These are phyloP conservation scores for Phytophthora melonis DNA, from an alignment of 352 stramenopile species.

Conservation along the genomic window DNA sequence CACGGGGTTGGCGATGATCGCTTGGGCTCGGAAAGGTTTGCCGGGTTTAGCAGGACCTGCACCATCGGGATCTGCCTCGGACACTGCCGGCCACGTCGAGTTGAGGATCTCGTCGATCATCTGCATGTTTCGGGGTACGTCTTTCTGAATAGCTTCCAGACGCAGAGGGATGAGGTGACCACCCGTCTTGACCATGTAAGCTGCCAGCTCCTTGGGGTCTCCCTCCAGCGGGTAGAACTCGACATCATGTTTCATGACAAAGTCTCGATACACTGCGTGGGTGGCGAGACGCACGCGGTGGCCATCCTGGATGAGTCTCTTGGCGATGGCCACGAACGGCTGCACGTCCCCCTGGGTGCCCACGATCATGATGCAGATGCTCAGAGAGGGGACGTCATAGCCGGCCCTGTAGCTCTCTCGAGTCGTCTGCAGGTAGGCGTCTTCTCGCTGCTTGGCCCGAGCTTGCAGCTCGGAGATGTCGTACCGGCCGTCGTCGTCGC, in stretches of 20 bases:
- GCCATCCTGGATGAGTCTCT: slow-evolving; percentile 81
- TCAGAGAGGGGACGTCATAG: slow-evolving; percentile 58
- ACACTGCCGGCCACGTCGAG: slow-evolving; percentile 90
- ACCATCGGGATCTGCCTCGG: slow-evolving; percentile 77
- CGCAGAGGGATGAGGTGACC: slow-evolving; percentile 80
- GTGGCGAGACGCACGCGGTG: slow-evolving; percentile 93
- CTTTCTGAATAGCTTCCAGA: slow-evolving; percentile 63
- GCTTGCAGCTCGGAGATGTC: slow-evolving; percentile 52
- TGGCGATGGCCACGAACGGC: slow-evolving; percentile 88
- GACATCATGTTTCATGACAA: slow-evolving; percentile 78
- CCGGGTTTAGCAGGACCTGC: slow-evolving; percentile 48
- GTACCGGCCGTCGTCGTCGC: slow-evolving; percentile 53
- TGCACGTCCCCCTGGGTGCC: slow-evolving; percentile 89
- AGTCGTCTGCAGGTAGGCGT: slow-evolving; percentile 21
- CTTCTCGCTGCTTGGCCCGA: slow-evolving; percentile 31
- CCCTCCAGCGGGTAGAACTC: slow-evolving; percentile 85
- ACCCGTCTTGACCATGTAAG: slow-evolving; percentile 94
- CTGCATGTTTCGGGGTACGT: slow-evolving; percentile 85
- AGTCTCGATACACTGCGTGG: slow-evolving; percentile 89
- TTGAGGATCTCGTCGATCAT: slow-evolving; percentile 93
- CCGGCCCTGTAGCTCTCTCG: slow-evolving; percentile 26
- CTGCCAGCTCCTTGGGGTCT: slow-evolving; percentile 77
- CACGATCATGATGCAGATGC: slow-evolving; percentile 92
- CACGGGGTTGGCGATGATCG: slow-evolving; percentile 95
- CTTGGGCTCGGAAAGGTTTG: slow-evolving; percentile 85